Conservation (phyloP, 768 basidiomycete genomes). For the Boletus rufocinnamomeus region DNA sequence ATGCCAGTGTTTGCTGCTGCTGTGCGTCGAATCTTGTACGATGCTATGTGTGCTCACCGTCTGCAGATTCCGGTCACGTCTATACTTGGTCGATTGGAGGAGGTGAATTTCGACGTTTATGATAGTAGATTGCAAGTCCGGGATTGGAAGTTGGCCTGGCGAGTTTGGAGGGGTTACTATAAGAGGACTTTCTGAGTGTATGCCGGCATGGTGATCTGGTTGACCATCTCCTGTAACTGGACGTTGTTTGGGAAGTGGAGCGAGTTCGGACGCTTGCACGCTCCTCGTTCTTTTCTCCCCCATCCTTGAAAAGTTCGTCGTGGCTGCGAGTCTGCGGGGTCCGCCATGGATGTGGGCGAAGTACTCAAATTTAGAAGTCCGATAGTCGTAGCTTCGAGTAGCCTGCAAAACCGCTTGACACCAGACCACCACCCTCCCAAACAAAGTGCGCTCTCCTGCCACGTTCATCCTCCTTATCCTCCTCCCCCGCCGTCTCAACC, state of each 20-base stretch:
- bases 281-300: background rate
- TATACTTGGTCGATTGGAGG: constrained; percentile 67
- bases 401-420: constrained; percentile 36
- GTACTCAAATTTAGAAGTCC: constrained; percentile 39
- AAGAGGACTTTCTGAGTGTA: constrained; percentile 38
- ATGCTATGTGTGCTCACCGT: constrained; percentile 3
- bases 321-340: constrained; percentile 35
- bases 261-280: background rate
- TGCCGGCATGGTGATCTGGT: constrained; percentile 35
- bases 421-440: constrained; percentile 37
- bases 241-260: constrained; percentile 1
- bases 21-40: constrained; percentile 45
- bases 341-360: constrained; percentile 27
- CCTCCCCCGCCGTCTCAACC: background rate
- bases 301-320: constrained; percentile 4
- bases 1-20: constrained; percentile 74
- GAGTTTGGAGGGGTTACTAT: constrained; percentile 59
- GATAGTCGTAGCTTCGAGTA: constrained; percentile 34
- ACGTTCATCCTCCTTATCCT: background rate
- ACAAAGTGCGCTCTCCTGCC: constrained; percentile 28
- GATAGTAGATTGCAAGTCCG: constrained; percentile 58
- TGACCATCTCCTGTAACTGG: constrained; percentile 11
- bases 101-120: constrained; percentile 72
- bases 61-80: constrained; percentile 64
- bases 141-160: constrained; percentile 80